These are phyloP conservation scores for Bruguiera parviflora DNA, from an alignment of 345 rosid species.

Conservation along the genomic window DNA sequence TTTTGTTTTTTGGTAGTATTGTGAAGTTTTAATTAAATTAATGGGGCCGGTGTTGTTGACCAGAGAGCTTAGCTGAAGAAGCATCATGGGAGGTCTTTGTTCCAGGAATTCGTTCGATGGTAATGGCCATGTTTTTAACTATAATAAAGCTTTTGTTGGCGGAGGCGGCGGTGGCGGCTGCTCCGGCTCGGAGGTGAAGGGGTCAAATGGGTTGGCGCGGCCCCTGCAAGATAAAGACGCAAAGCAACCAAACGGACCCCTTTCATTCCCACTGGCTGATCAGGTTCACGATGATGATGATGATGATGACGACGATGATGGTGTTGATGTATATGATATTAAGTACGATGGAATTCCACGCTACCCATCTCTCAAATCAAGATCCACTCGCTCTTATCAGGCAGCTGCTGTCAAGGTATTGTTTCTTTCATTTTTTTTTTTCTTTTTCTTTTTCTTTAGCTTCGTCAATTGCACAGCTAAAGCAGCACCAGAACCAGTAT, in stretches of 20 bases:
- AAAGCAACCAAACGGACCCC: neutral
- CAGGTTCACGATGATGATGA: neutral
- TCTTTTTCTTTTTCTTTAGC: no score
- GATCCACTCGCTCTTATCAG: slow-evolving; percentile 49
- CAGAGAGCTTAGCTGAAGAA: neutral
- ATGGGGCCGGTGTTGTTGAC: neutral
- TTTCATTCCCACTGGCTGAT: neutral
- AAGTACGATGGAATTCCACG: slow-evolving; percentile 78
- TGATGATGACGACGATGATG: neutral
- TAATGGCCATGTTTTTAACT: neutral
- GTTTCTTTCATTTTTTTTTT: neutral
- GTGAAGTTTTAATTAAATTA: no score
- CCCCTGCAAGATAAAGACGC: neutral
- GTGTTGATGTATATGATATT: slow-evolving; percentile 24
- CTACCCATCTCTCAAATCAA: slow-evolving; percentile 36
- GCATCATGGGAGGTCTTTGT: slow-evolving; percentile 17
- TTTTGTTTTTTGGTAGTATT: no score
- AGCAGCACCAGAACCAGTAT: no score
- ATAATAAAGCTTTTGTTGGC: neutral
- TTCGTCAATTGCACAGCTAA: no score
- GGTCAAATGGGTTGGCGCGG: neutral
- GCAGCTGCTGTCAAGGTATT: slow-evolving; percentile 58
- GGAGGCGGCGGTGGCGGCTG: no score
- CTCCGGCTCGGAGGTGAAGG: no score
- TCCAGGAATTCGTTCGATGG: slow-evolving; percentile 1